These are phyloP conservation scores for Picea glauca DNA, from an alignment of 75 land plant genomes.

Conservation along the genomic window DNA sequence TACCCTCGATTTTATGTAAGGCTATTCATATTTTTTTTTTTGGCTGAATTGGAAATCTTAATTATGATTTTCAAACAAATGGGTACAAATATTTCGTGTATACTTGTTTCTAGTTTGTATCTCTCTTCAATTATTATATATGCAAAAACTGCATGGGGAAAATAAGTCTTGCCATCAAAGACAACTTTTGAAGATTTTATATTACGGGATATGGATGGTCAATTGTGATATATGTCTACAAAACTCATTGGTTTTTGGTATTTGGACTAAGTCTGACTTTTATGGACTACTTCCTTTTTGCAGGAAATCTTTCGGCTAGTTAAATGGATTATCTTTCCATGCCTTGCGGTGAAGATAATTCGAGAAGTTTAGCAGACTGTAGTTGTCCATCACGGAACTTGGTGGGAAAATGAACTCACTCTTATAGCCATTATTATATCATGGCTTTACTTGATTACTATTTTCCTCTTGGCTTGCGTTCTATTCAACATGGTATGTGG, in stretches of 20 bases:
- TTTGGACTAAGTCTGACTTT: constrained; percentile 1
- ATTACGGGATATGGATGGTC: neutral
- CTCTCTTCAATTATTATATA: neutral
- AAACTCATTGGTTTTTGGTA: neutral
- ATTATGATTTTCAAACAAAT: neutral
- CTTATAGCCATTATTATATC: constrained; percentile 48
- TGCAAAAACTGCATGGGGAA: neutral
- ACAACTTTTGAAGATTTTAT: constrained; percentile 8
- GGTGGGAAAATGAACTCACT: constrained; percentile 36
- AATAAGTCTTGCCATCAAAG: neutral
- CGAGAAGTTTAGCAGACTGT: constrained; percentile 43
- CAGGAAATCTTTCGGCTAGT: constrained; percentile 62
- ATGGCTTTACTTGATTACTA: constrained; percentile 65
- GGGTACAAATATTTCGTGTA: neutral
- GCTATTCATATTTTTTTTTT: neutral
- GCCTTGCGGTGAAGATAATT: constrained; percentile 41
- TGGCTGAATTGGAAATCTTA: neutral
- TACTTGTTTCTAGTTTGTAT: neutral
- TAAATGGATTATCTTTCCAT: constrained; percentile 51
- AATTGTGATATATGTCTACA: neutral
- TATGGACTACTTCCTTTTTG: neutral
- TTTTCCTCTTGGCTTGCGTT: constrained; percentile 62
- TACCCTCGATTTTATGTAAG: neutral
- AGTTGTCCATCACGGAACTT: constrained; percentile 29
- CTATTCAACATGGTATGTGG: constrained; percentile 87